A percentile compares a stretch with the other conserved stretches of the same genome.
Evolutionary conservation across 192 early-diverging fungal genomes (phyloP).

Genomic region (Radiomyces spectabilis): DNA sequence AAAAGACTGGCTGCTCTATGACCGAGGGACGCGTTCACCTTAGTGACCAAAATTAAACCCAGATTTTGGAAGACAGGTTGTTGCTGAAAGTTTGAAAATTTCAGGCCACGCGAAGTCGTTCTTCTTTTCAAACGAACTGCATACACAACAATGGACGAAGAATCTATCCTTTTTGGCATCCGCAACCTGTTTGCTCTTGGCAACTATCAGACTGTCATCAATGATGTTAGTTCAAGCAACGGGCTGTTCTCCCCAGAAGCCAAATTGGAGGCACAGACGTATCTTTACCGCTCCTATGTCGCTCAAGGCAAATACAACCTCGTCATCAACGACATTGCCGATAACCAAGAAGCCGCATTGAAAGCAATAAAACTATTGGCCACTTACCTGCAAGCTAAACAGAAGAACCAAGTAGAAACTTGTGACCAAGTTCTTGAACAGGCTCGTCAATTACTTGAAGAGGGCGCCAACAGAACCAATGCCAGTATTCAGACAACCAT

Average conservation of each 20-base stretch:
- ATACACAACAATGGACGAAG: constrained; percentile 36
- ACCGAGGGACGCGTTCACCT: too few relatives aligned
- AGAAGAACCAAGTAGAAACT: constrained; percentile 22
- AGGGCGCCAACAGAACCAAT: constrained; percentile 38
- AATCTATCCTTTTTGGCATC: constrained; percentile 53
- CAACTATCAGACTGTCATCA: constrained; percentile 66
- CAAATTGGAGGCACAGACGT: constrained; percentile 52
- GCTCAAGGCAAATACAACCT: constrained; percentile 66
- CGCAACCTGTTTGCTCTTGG: constrained; percentile 69
- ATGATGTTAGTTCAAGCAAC: constrained; percentile 41
- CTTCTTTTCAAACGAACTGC: too few relatives aligned
- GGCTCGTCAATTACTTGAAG: constrained; percentile 40
- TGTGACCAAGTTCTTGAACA: constrained; percentile 41
- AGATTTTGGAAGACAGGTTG: too few relatives aligned
- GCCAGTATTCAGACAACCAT: constrained; percentile 55
- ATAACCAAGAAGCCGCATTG: constrained; percentile 47
- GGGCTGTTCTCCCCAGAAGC: constrained; percentile 26
- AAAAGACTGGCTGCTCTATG: too few relatives aligned
- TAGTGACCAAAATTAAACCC: too few relatives aligned
- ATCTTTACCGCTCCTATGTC: constrained; percentile 75
- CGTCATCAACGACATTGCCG: constrained; percentile 58
- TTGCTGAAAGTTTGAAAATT: too few relatives aligned
- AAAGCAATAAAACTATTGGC: constrained; percentile 63
- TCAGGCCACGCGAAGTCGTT: too few relatives aligned
- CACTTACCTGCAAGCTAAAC: constrained; percentile 43